These are phyloP conservation scores for Euphorbia tirucalli DNA, from an alignment of 345 rosid genomes.

Conservation along the genomic window DNA sequence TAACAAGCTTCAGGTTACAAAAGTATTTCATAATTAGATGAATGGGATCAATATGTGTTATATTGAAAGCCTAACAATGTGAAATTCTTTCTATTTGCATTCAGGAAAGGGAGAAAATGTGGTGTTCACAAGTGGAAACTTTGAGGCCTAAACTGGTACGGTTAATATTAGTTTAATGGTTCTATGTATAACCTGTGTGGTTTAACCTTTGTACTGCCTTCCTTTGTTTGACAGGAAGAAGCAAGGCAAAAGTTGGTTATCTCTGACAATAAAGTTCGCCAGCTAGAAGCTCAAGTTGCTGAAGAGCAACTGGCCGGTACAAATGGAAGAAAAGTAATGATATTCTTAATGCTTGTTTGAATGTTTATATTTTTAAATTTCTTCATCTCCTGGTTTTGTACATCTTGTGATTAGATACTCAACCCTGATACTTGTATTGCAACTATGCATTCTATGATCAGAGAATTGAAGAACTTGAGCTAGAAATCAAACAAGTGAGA, in stretches of 20 bases:
- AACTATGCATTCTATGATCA: slow-evolving; percentile 37
- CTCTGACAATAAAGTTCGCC: slow-evolving; percentile 86
- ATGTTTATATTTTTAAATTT: background rate
- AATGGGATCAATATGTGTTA: slow-evolving; percentile 13
- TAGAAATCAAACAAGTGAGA: slow-evolving; percentile 49
- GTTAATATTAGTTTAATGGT: background rate
- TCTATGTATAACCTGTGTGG: background rate
- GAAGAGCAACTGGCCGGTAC: slow-evolving; percentile 67
- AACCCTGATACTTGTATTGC: slow-evolving; percentile 13
- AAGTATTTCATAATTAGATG: slow-evolving; percentile 6
- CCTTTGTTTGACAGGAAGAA: slow-evolving; percentile 58
- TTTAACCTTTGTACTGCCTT: background rate
- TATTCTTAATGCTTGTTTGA: slow-evolving; percentile 6
- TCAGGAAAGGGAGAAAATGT: slow-evolving; percentile 77
- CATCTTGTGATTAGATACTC: slow-evolving; percentile 8
- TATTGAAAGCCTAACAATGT: slow-evolving; percentile 11
- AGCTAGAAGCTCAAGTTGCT: slow-evolving; percentile 76
- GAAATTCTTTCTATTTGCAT: slow-evolving; percentile 24
- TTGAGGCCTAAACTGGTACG: slow-evolving; percentile 83
- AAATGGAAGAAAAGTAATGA: slow-evolving; percentile 59
- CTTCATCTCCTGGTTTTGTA: slow-evolving; percentile 3
- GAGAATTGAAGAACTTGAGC: slow-evolving; percentile 82
- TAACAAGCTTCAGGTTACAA: slow-evolving; percentile 74
- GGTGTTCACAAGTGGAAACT: slow-evolving; percentile 66
- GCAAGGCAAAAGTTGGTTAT: slow-evolving; percentile 76